Evolutionary conservation across 495 filamentous ascomycete species (phyloP).

Genomic region (Schizothecium vesticola): DNA sequence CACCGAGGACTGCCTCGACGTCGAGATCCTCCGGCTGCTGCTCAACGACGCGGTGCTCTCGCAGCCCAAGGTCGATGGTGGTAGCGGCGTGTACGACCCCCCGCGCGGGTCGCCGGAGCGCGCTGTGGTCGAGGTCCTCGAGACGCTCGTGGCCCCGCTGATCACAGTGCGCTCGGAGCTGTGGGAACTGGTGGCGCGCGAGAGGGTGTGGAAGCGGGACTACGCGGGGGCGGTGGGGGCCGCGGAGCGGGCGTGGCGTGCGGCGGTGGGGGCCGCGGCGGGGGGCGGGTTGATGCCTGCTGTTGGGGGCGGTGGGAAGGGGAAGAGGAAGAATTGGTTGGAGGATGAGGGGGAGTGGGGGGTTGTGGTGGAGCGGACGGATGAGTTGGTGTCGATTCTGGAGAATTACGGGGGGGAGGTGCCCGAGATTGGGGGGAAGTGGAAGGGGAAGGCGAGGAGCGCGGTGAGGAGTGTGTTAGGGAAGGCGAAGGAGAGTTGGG

Average conservation of each 20-base stretch:
- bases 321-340: slow-evolving; percentile 39
- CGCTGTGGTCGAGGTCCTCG: slow-evolving; percentile 65
- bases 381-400: slow-evolving; percentile 59
- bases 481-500: slow-evolving; percentile 78
- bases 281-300: slow-evolving; percentile 11
- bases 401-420: slow-evolving; percentile 54
- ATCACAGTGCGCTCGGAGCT: slow-evolving; percentile 74
- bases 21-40: slow-evolving; percentile 62
- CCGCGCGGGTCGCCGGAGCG: slow-evolving; percentile 43
- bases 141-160: slow-evolving; percentile 65
- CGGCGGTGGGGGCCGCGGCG: slow-evolving; percentile 44
- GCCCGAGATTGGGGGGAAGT: slow-evolving; percentile 55
- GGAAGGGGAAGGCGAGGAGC: slow-evolving; percentile 84
- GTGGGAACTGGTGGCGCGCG: slow-evolving; percentile 65
- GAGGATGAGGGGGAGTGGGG: slow-evolving; percentile 50
- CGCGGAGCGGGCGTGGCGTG: slow-evolving; percentile 85
- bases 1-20: slow-evolving; percentile 71
- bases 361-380: slow-evolving; percentile 56
- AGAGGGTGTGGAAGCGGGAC: slow-evolving; percentile 64
- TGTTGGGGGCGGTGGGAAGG: slow-evolving; percentile 16
- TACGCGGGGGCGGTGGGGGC: slow-evolving; percentile 69
- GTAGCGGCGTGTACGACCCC: slow-evolving; percentile 35
- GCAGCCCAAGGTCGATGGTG: slow-evolving; percentile 21
- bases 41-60: slow-evolving; percentile 60
- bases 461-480: slow-evolving; percentile 76